phyloP scores from a whole-genome alignment of 176 grass and related monocot genomes.

The Oryza brachyantha region DNA sequence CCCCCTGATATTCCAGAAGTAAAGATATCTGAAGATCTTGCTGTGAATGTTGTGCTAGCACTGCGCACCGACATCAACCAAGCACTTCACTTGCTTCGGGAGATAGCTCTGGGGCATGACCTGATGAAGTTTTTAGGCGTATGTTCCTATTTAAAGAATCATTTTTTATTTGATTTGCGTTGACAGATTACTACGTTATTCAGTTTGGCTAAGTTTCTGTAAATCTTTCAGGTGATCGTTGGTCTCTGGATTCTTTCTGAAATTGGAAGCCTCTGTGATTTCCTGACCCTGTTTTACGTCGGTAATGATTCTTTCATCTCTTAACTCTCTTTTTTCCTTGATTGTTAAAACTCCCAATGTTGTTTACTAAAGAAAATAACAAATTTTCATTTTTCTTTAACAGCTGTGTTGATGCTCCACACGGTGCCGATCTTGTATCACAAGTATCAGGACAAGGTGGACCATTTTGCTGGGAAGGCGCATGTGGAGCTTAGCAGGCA shows the following conservation, averaged over 20 bases:
- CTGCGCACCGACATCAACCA: slow-evolving; percentile 63
- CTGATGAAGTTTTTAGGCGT: slow-evolving; percentile 73
- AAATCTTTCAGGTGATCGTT: slow-evolving; percentile 56
- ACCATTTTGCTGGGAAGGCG: slow-evolving; percentile 58
- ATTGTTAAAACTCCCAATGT: neutral
- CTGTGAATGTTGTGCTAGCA: slow-evolving; percentile 35
- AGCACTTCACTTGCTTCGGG: slow-evolving; percentile 43
- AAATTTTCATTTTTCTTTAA: neutral
- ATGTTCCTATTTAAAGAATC: slow-evolving; percentile 5
- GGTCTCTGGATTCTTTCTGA: slow-evolving; percentile 75
- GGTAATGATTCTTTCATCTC: slow-evolving; percentile 43
- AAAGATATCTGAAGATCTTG: slow-evolving; percentile 75
- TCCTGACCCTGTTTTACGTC: slow-evolving; percentile 69
- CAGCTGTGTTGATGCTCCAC: slow-evolving; percentile 58
- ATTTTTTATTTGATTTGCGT: neutral
- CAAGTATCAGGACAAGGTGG: slow-evolving; percentile 77
- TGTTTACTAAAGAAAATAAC: slow-evolving; percentile 6
- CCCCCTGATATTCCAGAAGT: slow-evolving; percentile 58
- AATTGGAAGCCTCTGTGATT: slow-evolving; percentile 54
- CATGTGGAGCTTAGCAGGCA: slow-evolving; percentile 49
- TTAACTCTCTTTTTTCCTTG: neutral
- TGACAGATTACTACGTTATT: neutral
- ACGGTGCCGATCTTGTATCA: slow-evolving; percentile 74
- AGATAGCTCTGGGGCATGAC: slow-evolving; percentile 57
- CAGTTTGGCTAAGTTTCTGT: neutral